Evolutionary conservation across 129 eudicot species (phyloP).

Genomic region (Chrysanthemum makinoi): DNA sequence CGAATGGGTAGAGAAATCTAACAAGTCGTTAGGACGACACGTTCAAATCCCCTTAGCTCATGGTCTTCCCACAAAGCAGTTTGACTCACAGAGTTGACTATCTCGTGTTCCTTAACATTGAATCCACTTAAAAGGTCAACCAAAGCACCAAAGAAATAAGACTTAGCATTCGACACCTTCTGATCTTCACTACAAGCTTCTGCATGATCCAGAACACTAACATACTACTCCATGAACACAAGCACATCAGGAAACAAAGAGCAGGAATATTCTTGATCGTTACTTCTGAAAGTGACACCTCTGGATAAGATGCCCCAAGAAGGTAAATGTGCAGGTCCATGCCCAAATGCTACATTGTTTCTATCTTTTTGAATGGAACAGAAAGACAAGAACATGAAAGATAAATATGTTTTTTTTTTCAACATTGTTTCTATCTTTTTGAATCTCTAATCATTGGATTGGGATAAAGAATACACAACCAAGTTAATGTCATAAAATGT

Average conservation of each 20-base stretch:
- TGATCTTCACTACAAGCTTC: conserved; percentile 45
- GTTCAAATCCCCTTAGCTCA: conserved; percentile 64
- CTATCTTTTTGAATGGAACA: no score
- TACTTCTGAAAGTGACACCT: conserved; percentile 41
- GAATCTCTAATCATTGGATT: background rate
- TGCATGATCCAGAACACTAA: conserved; percentile 40
- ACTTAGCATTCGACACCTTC: conserved; percentile 52
- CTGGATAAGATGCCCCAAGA: conserved; percentile 69
- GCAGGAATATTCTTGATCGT: conserved; percentile 22
- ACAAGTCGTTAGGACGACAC: conserved; percentile 40
- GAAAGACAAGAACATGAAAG: conserved; percentile 63
- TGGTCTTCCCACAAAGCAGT: conserved; percentile 94
- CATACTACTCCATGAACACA: conserved; percentile 79
- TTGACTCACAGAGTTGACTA: conserved; percentile 22
- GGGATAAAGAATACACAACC: conserved; percentile 5
- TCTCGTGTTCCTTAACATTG: conserved; percentile 22
- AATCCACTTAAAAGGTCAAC: conserved; percentile 58
- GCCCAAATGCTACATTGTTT: conserved; percentile 44
- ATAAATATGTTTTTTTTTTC: conserved; percentile 26
- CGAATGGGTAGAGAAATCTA: conserved; percentile 49
- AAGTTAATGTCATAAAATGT: background rate
- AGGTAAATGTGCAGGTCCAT: conserved; percentile 59
- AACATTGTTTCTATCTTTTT: conserved; percentile 12
- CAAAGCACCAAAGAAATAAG: conserved; percentile 66
- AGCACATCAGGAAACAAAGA: conserved; percentile 64